Evolutionary conservation across 75 land plant genomes (phyloP), one percentile per base, ranked within the genome.

Genomic region (Picea sitchensis): DNA sequence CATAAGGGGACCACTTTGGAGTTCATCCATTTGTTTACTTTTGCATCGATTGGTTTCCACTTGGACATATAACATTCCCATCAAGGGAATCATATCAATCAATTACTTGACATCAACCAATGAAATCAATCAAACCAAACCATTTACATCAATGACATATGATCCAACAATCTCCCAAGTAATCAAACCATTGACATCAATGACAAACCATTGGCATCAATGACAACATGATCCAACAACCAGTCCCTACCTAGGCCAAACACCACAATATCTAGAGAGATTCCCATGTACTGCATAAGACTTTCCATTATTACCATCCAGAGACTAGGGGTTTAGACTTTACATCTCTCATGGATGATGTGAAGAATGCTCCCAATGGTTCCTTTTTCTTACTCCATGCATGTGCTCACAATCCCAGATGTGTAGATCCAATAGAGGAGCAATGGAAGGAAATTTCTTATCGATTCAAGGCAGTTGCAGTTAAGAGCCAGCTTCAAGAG

Each of bases 341-440:
- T 85, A 82, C 86, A 60, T 79, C 90, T 56, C 67, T 96, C 61
- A 94, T 90, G 90, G 96, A 94, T 77, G 96, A 96, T 67, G 67
- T 94, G n/a, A 94, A 92, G 98, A 96, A 88, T 81, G 96, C 97
- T 69, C 99, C 99, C 81, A 88, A 85, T 76, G 95, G 93, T 20
- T 94, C 99, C 31, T 85, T 96, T 79, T 87, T 96, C 61, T 84
- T 96, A 80, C 90, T 96, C 75, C 99, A 96, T 84, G 97, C 97
- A 61, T 96, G 99, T 87, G 99, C 99, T 60, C 97, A 96, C 78
- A 96, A 96, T 80, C 99, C 95, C 26, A 96, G 97, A 81, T 95
- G 99, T 57, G 95, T 96, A 7, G 96, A 96, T 86, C 99, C 99
- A 56, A 79, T 97, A 23, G 90, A 93, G 59, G 97, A 96, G 77